phyloP scores from a whole-genome alignment of 208 protist genomes.

The Vickermania spadyakhi region DNA sequence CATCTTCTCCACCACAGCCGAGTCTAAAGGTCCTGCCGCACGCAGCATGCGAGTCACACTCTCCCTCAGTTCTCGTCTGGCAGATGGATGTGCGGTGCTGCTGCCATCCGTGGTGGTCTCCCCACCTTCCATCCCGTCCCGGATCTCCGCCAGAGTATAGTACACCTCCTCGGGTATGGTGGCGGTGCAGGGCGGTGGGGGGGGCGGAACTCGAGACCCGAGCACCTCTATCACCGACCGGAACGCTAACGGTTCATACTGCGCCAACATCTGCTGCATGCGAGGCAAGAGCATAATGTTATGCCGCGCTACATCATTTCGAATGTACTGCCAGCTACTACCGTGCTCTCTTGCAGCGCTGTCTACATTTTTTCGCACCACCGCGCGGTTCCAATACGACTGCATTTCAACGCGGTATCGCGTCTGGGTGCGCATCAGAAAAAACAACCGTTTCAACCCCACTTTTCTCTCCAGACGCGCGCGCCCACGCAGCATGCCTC shows the following conservation, averaged over 20 bases:
- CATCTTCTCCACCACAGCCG: constrained; percentile 5
- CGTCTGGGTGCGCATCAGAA: constrained; percentile 84
- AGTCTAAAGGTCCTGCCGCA: background rate
- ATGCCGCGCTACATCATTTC: constrained; percentile 76
- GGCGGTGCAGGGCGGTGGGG: constrained; percentile 44
- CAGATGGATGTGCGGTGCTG: constrained; percentile 46
- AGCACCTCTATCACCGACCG: constrained; percentile 78
- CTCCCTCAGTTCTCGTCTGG: constrained; percentile 43
- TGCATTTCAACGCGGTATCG: constrained; percentile 83
- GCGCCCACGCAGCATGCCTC: constrained; percentile 66
- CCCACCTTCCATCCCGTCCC: background rate
- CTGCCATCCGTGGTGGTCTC: background rate
- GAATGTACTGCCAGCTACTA: constrained; percentile 55
- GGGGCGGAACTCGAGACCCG: constrained; percentile 71
- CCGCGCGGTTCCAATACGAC: constrained; percentile 65
- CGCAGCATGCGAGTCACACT: constrained; percentile 56
- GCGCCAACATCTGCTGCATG: constrained; percentile 67
- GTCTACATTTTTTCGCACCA: constrained; percentile 83
- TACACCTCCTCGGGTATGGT: constrained; percentile 66
- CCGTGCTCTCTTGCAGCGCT: constrained; percentile 82
- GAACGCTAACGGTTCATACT: constrained; percentile 86
- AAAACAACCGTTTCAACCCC: constrained; percentile 74
- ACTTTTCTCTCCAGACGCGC: constrained; percentile 77
- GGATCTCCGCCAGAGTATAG: constrained; percentile 11
- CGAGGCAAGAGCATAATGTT: constrained; percentile 69